phyloP scores from a whole-genome alignment of 139 green algal species.

The Trebouxia sp. region DNA sequence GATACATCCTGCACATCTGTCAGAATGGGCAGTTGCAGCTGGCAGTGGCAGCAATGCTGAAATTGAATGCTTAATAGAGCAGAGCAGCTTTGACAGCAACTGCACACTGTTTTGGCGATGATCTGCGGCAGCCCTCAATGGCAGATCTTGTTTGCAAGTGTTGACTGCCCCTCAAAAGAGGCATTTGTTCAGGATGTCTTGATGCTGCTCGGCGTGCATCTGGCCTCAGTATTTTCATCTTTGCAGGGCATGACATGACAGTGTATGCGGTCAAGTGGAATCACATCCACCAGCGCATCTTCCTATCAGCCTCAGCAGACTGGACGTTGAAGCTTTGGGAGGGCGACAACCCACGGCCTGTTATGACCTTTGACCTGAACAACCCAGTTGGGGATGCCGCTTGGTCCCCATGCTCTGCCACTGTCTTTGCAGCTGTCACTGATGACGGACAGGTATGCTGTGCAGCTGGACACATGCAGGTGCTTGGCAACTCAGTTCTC shows the following conservation, averaged over 20 bases:
- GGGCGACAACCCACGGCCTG: slow-evolving; percentile 36
- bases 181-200: too few species aligned
- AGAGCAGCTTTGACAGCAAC: too few species aligned
- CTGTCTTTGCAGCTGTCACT: slow-evolving; percentile 85
- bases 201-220: neutral
- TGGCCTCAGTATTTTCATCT: slow-evolving; percentile 7
- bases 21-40: too few species aligned
- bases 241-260: slow-evolving; percentile 63
- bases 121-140: too few species aligned
- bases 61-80: too few species aligned
- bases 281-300: slow-evolving; percentile 70
- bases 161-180: too few species aligned
- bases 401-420: slow-evolving; percentile 87
- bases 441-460: slow-evolving; percentile 64
- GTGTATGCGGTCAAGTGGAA: slow-evolving; percentile 92
- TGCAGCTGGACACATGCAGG: neutral
- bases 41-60: too few species aligned
- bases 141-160: too few species aligned
- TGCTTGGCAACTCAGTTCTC: too few species aligned
- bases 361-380: slow-evolving; percentile 74
- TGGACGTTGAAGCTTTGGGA: slow-evolving; percentile 88
- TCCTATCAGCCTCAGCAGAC: slow-evolving; percentile 90
- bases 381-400: slow-evolving; percentile 82
- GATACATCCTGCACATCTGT: too few species aligned
- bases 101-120: too few species aligned